Conservation (phyloP, 345 rosid genomes). For the Eucalyptus grandis region DNA sequence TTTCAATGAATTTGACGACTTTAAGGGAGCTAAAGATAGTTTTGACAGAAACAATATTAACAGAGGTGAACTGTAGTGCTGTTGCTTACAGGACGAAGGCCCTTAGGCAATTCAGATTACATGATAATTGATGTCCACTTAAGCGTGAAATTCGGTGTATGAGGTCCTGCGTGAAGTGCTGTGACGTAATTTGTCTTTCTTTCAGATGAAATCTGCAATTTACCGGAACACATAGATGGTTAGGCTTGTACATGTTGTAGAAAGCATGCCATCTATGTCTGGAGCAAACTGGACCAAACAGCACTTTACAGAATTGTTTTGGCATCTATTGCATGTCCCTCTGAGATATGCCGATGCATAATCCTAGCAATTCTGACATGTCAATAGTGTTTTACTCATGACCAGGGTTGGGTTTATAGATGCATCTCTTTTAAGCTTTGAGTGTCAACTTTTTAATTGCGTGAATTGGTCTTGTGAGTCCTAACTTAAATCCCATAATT, state of each 20-base stretch:
- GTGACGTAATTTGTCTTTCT: neutral
- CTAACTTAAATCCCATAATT: constrained; percentile 14
- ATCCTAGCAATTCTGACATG: neutral
- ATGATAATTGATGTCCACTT: neutral
- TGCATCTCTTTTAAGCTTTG: neutral
- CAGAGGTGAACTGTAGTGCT: neutral
- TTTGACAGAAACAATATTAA: neutral
- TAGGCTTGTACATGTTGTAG: neutral
- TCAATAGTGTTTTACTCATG: neutral
- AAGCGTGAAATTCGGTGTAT: neutral
- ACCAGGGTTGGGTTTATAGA: neutral
- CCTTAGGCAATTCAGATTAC: neutral
- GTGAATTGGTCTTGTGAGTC: neutral
- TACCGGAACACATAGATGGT: neutral
- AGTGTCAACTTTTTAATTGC: neutral
- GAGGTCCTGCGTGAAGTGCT: neutral
- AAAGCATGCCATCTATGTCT: neutral
- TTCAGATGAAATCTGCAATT: neutral
- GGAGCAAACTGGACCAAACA: neutral
- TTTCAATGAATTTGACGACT: neutral
- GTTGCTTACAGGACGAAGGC: neutral
- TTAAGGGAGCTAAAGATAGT: neutral
- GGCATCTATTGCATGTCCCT: neutral
- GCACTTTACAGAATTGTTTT: neutral
- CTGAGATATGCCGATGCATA: neutral